Conservation (phyloP, 192 early-diverging fungal species). For the Coemansia guatemalensis region DNA sequence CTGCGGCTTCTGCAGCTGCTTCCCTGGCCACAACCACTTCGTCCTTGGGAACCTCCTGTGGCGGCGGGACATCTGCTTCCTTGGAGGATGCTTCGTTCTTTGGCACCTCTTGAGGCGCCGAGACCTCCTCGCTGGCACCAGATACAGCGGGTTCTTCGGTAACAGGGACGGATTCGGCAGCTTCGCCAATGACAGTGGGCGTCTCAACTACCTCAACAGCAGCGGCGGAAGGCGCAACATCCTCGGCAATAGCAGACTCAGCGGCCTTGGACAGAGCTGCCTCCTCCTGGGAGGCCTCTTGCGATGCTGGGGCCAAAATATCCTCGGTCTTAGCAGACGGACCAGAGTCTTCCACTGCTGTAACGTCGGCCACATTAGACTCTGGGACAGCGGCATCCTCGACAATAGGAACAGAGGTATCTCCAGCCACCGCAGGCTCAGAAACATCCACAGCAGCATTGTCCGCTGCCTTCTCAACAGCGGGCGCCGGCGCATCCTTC, state of each 20-base stretch:
- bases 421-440: conserved; percentile 4
- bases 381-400: conserved; percentile 12
- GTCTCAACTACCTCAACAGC: not conserved
- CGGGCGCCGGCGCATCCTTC: not conserved
- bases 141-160: conserved; percentile 1
- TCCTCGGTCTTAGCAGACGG: conserved; percentile 1
- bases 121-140: not conserved
- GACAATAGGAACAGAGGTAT: not conserved
- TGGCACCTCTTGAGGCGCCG: not conserved
- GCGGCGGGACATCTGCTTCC: conserved; percentile 1
- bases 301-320: not conserved
- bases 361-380: not conserved
- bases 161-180: not conserved
- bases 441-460: conserved; percentile 9
- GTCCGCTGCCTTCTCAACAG: not conserved
- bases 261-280: not conserved
- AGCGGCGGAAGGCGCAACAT: not conserved
- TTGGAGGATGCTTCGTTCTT: not conserved
- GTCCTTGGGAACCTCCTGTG: no score
- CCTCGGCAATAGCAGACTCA: not conserved
- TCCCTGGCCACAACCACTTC: not conserved
- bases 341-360: not conserved
- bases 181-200: not conserved
- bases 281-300: no score
- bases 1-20: not conserved